Evolutionary conservation across 2,329 filamentous ascomycete species (phyloP), one percentile per base, ranked within the genome.

Genomic region (Ambrosiella cleistominuta): DNA sequence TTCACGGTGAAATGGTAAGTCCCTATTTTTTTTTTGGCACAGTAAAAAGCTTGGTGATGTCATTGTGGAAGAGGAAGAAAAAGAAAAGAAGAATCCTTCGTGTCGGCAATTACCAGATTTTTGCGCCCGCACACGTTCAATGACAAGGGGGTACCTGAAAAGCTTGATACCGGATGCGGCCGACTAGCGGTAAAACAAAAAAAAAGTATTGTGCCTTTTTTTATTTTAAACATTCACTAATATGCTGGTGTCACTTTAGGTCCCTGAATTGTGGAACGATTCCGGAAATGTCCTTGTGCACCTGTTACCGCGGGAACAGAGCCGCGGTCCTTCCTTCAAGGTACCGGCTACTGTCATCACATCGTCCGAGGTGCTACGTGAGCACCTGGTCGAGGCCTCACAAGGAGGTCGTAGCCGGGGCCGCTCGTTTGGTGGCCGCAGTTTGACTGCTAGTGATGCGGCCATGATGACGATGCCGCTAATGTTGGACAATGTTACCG

Each of bases 191-290:
- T 27, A 27, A 47, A 47, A 47, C 2, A 47, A 47, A 54, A 39
- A 38, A 36, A 19, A 38, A 47, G 17, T 15, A 37, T 7, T 39
- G 39, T 35, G 27, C 11, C 44, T 37, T 57, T 12, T n/a, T 19
- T 19, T 12, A 8, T 12, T 12, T 4, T 55, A 15, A 40, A 53
- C 9, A n/a, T 17, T 53, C 17, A 38, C 51, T 53, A 53, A 64
- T 60, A 2, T n/a, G 35, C 27, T 8, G 7, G 4, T 36, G 49
- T 60, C 50, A 45, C 55, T 45, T 37, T 60, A 82, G 79, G 77
- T 84, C 3, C 79, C 81, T 1, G 82, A 85, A 66, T 68, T 85
- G 17, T 85, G 82, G 82, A 78, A 81, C 62, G 79, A 83, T 57
- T 70, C 67, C 56, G 80, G 78, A 44, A 75, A 75, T 61, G 74